Evolutionary conservation across 306 rosid genomes (phyloP).

Genomic region (Pyrus bretschneideri): DNA sequence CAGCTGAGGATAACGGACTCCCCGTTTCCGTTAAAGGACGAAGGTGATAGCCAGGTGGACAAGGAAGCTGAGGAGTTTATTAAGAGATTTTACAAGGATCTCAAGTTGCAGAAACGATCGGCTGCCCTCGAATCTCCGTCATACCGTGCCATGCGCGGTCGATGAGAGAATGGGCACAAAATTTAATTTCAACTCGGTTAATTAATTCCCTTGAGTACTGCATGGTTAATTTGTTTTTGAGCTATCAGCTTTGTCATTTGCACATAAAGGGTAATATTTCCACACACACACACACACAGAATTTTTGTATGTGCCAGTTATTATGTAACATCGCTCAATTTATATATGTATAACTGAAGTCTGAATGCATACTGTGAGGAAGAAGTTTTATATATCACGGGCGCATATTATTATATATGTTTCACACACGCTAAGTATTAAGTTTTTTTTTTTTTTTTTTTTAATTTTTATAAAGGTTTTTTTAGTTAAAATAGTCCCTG

Average conservation of each 20-base stretch:
- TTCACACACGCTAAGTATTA: neutral
- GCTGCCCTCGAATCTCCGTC: constrained; percentile 51
- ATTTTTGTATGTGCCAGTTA: constrained; percentile 1
- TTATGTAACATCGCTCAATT: neutral
- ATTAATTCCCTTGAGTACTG: neutral
- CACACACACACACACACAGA: constrained; percentile 2
- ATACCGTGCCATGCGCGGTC: constrained; percentile 12
- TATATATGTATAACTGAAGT: neutral
- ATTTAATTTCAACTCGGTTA: neutral
- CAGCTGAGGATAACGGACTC: constrained; percentile 80
- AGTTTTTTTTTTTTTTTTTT: too few relatives aligned
- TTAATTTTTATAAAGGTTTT: too few relatives aligned
- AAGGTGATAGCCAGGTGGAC: constrained; percentile 59
- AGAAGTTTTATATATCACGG: neutral
- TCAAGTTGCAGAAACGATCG: constrained; percentile 38
- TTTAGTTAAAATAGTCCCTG: too few relatives aligned
- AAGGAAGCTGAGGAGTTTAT: constrained; percentile 76
- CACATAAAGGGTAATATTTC: neutral
- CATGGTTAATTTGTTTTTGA: neutral
- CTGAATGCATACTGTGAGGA: neutral
- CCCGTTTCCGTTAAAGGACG: constrained; percentile 73
- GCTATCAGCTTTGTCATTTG: constrained; percentile 1
- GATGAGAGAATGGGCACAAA: constrained; percentile 7
- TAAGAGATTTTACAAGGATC: constrained; percentile 58
- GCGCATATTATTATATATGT: neutral